Base-by-base conservation (phyloP, 768 basidiomycete genomes). In the Lactarius deliciosus region DNA sequence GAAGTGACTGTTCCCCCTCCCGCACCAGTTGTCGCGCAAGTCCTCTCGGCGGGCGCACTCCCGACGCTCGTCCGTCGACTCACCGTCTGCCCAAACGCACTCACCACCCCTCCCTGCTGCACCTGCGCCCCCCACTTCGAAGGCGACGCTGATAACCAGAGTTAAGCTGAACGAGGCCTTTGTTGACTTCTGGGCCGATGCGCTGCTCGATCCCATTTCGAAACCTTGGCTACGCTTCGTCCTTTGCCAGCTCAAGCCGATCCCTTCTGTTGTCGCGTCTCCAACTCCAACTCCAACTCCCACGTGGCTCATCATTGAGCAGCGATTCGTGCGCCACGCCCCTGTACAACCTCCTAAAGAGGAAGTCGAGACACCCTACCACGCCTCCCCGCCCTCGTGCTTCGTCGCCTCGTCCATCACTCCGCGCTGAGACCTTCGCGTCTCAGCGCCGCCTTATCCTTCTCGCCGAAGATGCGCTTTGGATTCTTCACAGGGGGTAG, bases 131-230 rank as follows among this genome's bases (percentile, higher is more conserved):
- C 67, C 62, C 15, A 68, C 61, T 60, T 70, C 73, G n/a, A 80
- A 78, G 57, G 77, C 81, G 25, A 80, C 81, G 0, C 74, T 76
- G 10, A 75, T 87, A 13, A 76, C 80, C 16, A 69, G 84, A 41
- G 76, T 86, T n/a, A 81, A 85, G 66, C 72, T 93, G 13, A 91
- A 93, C 71, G 91, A 92, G 71, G 89, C 90, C 1, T 92, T 93
- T 74, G 77, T 92, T 62, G 91, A 93, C 74, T 91, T 91, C 73
- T 92, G 90, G 90, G 83, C 81, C 60, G 91, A 93, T 72, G 83
- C 89, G 2, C 73, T 92, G 38, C 77, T 87, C 18, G 91, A 93
- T 71, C 85, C 89, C 20, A 82, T 91, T 64, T 79, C 88, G 0
- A 74, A 80, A 1, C 75, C 77, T 53, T 91, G 87, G 90, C 90